phyloP scores from a whole-genome alignment of 805 yeast species.

The Blastobotrys chiropterorum region DNA sequence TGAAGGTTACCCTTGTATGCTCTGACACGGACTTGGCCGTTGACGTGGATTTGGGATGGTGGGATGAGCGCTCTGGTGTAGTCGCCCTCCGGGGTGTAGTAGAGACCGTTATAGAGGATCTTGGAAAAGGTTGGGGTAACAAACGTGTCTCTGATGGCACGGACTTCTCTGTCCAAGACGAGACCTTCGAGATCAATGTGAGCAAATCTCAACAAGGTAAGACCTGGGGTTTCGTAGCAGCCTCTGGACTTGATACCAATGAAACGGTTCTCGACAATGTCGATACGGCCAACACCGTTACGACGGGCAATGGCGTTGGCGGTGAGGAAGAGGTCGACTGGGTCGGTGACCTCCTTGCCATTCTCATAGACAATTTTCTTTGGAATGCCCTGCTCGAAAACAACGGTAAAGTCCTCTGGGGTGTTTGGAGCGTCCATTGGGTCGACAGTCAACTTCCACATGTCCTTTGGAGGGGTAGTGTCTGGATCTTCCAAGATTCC shows the following conservation, averaged over 20 bases:
- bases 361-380: slow-evolving; percentile 65
- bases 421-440: slow-evolving; percentile 90
- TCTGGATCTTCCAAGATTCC: slow-evolving; percentile 99
- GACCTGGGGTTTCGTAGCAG: slow-evolving; percentile 98
- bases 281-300: slow-evolving; percentile 99
- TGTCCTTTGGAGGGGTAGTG: slow-evolving; percentile 98
- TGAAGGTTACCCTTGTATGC: slow-evolving; percentile 84
- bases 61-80: slow-evolving; percentile 71
- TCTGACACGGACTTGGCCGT: slow-evolving; percentile 91
- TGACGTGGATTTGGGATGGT: slow-evolving; percentile 92
- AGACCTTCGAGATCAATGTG: slow-evolving; percentile 97
- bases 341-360: slow-evolving; percentile 62
- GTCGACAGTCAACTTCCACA: slow-evolving; percentile 98
- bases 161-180: slow-evolving; percentile 94
- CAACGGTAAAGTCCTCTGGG: slow-evolving; percentile 84
- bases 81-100: slow-evolving; percentile 98
- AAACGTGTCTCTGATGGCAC: slow-evolving; percentile 92
- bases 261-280: slow-evolving; percentile 98
- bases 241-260: slow-evolving; percentile 99
- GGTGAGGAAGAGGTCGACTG: slow-evolving; percentile 85
- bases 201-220: slow-evolving; percentile 86
- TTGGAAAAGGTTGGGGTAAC: slow-evolving; percentile 90
- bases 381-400: slow-evolving; percentile 83
- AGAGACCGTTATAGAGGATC: slow-evolving; percentile 92
- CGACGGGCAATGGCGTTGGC: slow-evolving; percentile 96